A percentile compares a stretch with the other conserved stretches of the same genome.
phyloP scores from a whole-genome alignment of 2,329 filamentous ascomycete species.

The Fusarium mundagurra region DNA sequence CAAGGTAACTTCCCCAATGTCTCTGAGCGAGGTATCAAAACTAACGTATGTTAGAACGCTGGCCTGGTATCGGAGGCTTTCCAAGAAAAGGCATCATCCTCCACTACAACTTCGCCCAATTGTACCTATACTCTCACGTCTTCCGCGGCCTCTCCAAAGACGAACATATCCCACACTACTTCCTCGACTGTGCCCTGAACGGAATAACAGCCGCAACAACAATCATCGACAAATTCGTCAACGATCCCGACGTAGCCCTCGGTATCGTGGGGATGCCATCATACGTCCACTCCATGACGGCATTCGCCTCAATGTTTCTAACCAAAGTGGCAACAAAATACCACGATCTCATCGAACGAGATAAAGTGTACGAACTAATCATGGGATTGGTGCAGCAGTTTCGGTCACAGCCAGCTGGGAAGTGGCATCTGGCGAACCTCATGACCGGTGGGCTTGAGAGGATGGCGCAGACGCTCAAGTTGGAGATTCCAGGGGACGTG shows the following conservation, averaged over 20 bases:
- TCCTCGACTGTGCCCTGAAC: slow-evolving; percentile 41
- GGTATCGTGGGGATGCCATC: slow-evolving; percentile 56
- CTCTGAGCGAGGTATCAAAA: too few species aligned
- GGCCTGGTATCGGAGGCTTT: slow-evolving; percentile 47
- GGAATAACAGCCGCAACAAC: slow-evolving; percentile 50
- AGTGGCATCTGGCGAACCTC: slow-evolving; percentile 56
- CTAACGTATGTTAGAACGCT: slow-evolving; percentile 44
- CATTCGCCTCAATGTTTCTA: slow-evolving; percentile 61
- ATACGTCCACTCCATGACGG: slow-evolving; percentile 63
- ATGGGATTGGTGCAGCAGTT: slow-evolving; percentile 52
- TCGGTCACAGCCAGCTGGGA: slow-evolving; percentile 51
- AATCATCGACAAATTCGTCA: slow-evolving; percentile 54
- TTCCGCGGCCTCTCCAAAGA: slow-evolving; percentile 48
- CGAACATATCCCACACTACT: slow-evolving; percentile 43
- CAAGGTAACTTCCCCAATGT: too few species aligned
- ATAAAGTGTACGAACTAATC: slow-evolving; percentile 50
- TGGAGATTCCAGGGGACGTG: neutral
- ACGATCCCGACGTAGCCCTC: slow-evolving; percentile 51
- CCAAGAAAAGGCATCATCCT: slow-evolving; percentile 50
- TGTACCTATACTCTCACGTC: slow-evolving; percentile 52
- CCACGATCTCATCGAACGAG: slow-evolving; percentile 50
- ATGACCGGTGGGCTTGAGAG: slow-evolving; percentile 56
- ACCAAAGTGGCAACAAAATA: slow-evolving; percentile 56
- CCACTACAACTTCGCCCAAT: slow-evolving; percentile 52
- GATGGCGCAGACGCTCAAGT: slow-evolving; percentile 23